Conservation (phyloP, 2,329 filamentous ascomycete species). For the Hymenoscyphus fraxineus region DNA sequence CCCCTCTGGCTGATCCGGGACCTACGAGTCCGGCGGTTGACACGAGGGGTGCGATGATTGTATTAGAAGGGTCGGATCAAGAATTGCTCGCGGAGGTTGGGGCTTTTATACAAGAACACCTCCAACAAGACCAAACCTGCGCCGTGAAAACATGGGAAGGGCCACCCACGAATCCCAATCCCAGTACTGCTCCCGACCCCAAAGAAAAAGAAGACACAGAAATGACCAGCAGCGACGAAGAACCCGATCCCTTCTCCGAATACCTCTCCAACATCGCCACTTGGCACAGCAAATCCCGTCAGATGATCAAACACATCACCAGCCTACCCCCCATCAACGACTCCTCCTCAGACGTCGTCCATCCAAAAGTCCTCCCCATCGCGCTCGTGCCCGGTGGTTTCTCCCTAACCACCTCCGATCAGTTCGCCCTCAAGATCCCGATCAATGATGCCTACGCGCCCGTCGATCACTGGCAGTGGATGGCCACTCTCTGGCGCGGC, state of each 20-base stretch:
- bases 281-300: constrained; percentile 73
- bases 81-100: constrained; percentile 54
- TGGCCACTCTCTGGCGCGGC: constrained; percentile 88
- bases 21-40: constrained; percentile 37
- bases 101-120: constrained; percentile 48
- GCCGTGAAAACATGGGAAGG: constrained; percentile 30
- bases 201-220: constrained; percentile 16
- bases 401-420: constrained; percentile 73
- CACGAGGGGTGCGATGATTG: constrained; percentile 73
- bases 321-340: constrained; percentile 22
- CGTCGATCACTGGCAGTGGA: constrained; percentile 97
- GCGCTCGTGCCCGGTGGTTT: constrained; percentile 75
- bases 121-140: constrained; percentile 29
- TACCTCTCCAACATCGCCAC: constrained; percentile 65
- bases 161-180: neutral
- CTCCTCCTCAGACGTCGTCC: constrained; percentile 22
- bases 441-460: constrained; percentile 75
- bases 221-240: constrained; percentile 18
- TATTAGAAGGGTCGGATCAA: constrained; percentile 70
- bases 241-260: constrained; percentile 43
- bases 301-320: constrained; percentile 61
- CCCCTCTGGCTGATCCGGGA: constrained; percentile 50
- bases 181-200: neutral
- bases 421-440: constrained; percentile 68
- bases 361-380: constrained; percentile 53